These are phyloP conservation scores for Sanguinoderma infundibulare DNA, from an alignment of 1,284 basidiomycete genomes.

Conservation along the genomic window DNA sequence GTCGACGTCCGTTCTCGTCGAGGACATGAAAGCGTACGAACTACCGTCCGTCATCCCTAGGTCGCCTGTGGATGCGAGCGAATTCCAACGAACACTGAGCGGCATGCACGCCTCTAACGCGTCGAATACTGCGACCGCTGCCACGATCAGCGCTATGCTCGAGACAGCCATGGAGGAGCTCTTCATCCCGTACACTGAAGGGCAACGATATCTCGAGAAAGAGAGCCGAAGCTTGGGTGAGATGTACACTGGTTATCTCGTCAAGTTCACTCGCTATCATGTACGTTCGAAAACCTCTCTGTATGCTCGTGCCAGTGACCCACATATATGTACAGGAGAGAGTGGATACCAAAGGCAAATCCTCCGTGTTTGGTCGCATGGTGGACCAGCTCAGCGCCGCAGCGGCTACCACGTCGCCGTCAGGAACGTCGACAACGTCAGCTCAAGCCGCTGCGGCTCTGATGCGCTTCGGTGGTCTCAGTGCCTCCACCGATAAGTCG, in stretches of 20 bases:
- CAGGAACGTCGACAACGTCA: slow-evolving; percentile 66
- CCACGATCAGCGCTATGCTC: slow-evolving; percentile 83
- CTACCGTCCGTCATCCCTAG: slow-evolving; percentile 69
- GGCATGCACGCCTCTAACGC: slow-evolving; percentile 45
- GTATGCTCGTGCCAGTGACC: neutral
- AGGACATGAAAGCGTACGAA: slow-evolving; percentile 94
- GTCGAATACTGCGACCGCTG: slow-evolving; percentile 47
- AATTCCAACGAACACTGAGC: slow-evolving; percentile 60
- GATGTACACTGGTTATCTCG: slow-evolving; percentile 80
- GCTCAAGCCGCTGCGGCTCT: slow-evolving; percentile 81
- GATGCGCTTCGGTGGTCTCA: slow-evolving; percentile 83
- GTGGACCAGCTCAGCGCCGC: slow-evolving; percentile 89
- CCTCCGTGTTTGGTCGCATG: slow-evolving; percentile 89
- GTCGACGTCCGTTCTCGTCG: slow-evolving; percentile 81
- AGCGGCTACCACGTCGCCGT: slow-evolving; percentile 64
- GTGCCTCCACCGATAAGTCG: slow-evolving; percentile 53
- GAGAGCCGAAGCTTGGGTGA: slow-evolving; percentile 89
- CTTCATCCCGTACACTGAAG: slow-evolving; percentile 94
- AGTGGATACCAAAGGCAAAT: slow-evolving; percentile 76
- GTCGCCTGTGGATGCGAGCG: slow-evolving; percentile 61
- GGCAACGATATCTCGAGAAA: slow-evolving; percentile 89
- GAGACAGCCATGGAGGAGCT: slow-evolving; percentile 96
- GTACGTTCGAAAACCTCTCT: slow-evolving; percentile 49
- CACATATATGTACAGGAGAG: slow-evolving; percentile 58
- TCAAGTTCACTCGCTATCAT: slow-evolving; percentile 88